Evolutionary conservation across 495 filamentous ascomycete genomes (phyloP), one percentile per base, ranked within the genome.

Genomic region (Paragyromitra xinjiangensis): DNA sequence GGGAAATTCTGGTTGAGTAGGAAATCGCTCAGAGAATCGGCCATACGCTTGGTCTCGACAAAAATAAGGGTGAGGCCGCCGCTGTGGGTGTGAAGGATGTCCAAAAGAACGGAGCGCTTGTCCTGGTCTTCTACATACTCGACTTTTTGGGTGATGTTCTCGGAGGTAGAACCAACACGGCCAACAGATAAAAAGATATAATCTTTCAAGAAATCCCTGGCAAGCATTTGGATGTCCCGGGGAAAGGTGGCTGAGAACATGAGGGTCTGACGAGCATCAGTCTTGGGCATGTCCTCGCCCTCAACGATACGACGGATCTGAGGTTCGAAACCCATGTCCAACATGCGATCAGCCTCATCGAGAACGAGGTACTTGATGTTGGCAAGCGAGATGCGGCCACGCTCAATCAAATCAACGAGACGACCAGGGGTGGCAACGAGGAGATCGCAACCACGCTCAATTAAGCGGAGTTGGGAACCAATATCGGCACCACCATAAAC

Each of bases 311-410:
- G 92, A 78, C 95, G 94, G 84, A 99, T 98, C 85, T 99, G 95
- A 81, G 95, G 95, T 88, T 99, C 95, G 88, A 99, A 99, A 92
- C 95, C 95, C 95, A 99, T 98, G 87, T 99, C 95, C 88, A 99
- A 87, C 95, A 99, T 98, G 84, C 96, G 96, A 87, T 99, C 95
- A 84, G 95, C 95, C 88, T 99, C 95, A 81, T 99, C 95, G 48
- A 99, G 92, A 78, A 99, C 93, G n/a, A 99, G 88, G 83, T 98
- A 99, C 86, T 97, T 98, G 90, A 98, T 98, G 26, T 95, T 97
- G 78, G 89, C 87, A 48, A 98, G 90, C 12, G 95, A 97, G 84
- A 99, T 98, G 83, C 95, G 94, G 78, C 96, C 95, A 87, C 96
- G 93, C 88, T 98, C 96, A 78, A 99, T 97, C 83, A 99, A 87